These are phyloP conservation scores for Paxillus involutus DNA, from an alignment of 768 basidiomycete species.

Conservation along the genomic window DNA sequence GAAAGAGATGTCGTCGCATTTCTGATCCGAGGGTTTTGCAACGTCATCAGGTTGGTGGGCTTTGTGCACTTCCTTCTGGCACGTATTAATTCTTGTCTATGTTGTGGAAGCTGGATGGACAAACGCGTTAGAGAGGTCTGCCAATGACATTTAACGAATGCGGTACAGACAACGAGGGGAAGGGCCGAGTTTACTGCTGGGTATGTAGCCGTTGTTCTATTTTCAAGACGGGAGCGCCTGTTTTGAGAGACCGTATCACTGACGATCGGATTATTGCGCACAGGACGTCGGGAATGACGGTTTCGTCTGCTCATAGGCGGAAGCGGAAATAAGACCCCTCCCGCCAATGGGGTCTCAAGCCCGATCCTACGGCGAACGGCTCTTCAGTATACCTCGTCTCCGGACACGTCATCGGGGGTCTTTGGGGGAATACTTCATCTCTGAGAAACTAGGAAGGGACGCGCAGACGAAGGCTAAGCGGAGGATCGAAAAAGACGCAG, in stretches of 20 bases:
- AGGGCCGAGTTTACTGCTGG: slow-evolving; percentile 86
- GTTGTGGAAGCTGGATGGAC: slow-evolving; percentile 89
- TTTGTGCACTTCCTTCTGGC: neutral
- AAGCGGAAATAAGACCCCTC: slow-evolving; percentile 63
- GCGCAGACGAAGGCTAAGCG: slow-evolving; percentile 76
- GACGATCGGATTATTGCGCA: neutral
- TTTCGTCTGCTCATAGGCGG: slow-evolving; percentile 44
- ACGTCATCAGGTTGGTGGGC: slow-evolving; percentile 81
- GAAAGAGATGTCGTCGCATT: slow-evolving; percentile 91
- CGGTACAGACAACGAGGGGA: slow-evolving; percentile 70
- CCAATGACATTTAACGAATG: slow-evolving; percentile 86
- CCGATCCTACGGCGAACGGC: slow-evolving; percentile 37
- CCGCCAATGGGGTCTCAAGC: slow-evolving; percentile 76
- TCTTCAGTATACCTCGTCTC: slow-evolving; percentile 78
- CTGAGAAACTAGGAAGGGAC: too few species aligned
- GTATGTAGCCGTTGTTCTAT: slow-evolving; percentile 41
- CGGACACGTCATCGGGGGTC: slow-evolving; percentile 69
- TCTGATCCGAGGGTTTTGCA: slow-evolving; percentile 81
- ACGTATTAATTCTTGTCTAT: neutral
- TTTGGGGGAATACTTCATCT: slow-evolving; percentile 43
- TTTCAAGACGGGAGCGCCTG: neutral
- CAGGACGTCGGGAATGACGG: slow-evolving; percentile 76
- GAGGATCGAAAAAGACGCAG: slow-evolving; percentile 56
- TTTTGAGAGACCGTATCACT: neutral
- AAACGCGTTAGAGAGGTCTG: slow-evolving; percentile 84